Conservation (phyloP, 177 flowering plant species). For the Vitis hybrid region DNA sequence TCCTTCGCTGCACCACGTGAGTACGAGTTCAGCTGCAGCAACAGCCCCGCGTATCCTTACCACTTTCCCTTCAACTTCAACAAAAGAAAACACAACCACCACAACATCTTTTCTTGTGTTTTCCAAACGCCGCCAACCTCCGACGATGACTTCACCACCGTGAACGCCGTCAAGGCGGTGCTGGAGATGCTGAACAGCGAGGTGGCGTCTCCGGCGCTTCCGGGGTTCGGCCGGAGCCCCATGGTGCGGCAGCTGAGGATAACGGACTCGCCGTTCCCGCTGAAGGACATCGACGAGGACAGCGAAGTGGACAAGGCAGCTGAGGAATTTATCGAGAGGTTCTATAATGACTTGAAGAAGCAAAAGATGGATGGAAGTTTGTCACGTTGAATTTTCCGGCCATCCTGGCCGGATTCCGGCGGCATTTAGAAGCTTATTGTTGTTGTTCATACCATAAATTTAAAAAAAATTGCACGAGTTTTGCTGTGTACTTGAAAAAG, state of each 20-base stretch:
- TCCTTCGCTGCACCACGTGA: conserved; percentile 19
- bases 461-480: background rate
- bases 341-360: conserved; percentile 55
- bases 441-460: background rate
- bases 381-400: background rate
- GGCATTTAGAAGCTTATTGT: too few relatives aligned
- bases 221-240: conserved; percentile 58
- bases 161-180: conserved; percentile 24
- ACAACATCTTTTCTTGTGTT: conserved; percentile 28
- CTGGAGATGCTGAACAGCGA: conserved; percentile 37
- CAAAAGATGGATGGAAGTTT: conserved; percentile 28
- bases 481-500: background rate
- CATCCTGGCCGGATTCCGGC: too few relatives aligned
- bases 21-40: conserved; percentile 62
- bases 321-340: conserved; percentile 68
- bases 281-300: conserved; percentile 40
- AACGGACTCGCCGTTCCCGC: conserved; percentile 84
- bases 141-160: conserved; percentile 25
- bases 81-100: conserved; percentile 20
- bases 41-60: conserved; percentile 35
- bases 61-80: conserved; percentile 20
- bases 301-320: conserved; percentile 66
- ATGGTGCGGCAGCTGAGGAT: conserved; percentile 67
- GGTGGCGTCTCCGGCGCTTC: conserved; percentile 38
- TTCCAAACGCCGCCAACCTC: conserved; percentile 26